Percentiles rank a stretch among this genome's conserved stretches.
phyloP scores from a whole-genome alignment of 441 rosid species.

The Jatropha multifida region DNA sequence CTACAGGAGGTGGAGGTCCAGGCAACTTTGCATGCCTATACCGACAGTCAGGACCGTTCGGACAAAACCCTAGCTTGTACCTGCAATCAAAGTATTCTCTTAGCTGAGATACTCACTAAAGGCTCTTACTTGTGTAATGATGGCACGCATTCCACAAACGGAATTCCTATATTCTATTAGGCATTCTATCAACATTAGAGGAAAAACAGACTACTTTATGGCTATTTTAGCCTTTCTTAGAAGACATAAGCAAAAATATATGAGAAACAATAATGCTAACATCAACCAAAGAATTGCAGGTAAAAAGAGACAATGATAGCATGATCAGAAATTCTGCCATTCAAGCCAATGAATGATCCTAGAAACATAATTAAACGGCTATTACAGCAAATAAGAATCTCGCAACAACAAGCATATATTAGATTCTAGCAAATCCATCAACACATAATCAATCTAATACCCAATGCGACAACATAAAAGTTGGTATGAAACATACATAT shows the following conservation, averaged over 20 bases:
- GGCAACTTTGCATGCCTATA: constrained; percentile 92
- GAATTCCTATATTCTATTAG: background rate
- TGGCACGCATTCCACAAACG: background rate
- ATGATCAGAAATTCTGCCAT: too few relatives aligned
- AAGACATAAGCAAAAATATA: background rate
- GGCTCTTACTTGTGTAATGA: background rate
- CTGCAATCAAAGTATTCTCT: constrained; percentile 39
- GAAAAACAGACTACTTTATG: background rate
- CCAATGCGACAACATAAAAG: background rate
- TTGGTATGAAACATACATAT: constrained; percentile 57
- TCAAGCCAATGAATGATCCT: too few relatives aligned
- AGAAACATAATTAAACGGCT: too few relatives aligned
- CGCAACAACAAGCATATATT: too few relatives aligned
- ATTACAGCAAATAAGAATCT: too few relatives aligned
- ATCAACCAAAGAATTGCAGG: too few relatives aligned
- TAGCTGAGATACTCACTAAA: background rate
- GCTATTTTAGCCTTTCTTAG: background rate
- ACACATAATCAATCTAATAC: background rate
- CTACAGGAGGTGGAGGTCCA: constrained; percentile 96
- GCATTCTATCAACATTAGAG: background rate
- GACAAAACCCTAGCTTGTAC: constrained; percentile 98
- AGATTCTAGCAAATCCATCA: background rate
- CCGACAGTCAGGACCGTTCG: constrained; percentile 95
- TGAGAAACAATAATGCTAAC: background rate
- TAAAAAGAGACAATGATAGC: background rate